These are phyloP conservation scores for Paramyrothecium sp. DNA, from an alignment of 2,329 filamentous ascomycete genomes.

Conservation along the genomic window DNA sequence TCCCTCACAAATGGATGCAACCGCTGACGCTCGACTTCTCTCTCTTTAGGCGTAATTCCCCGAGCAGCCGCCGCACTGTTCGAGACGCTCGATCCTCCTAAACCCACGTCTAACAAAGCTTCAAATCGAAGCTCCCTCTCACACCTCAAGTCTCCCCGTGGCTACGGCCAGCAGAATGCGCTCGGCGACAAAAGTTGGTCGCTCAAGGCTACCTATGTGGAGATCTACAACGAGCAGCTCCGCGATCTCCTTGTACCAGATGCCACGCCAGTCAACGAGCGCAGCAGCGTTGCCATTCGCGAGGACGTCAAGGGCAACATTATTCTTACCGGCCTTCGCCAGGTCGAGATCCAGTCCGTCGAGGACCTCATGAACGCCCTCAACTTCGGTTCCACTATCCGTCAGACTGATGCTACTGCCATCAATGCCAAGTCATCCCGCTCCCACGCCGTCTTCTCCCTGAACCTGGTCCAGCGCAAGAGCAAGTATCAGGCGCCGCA, in stretches of 20 bases:
- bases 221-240: slow-evolving; percentile 97
- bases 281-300: slow-evolving; percentile 81
- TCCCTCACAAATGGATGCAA: slow-evolving; percentile 7
- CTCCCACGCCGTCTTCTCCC: slow-evolving; percentile 94
- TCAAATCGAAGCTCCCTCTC: slow-evolving; percentile 67
- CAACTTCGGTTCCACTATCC: slow-evolving; percentile 89
- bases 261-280: slow-evolving; percentile 64
- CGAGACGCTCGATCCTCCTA: slow-evolving; percentile 71
- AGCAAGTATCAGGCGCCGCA: slow-evolving; percentile 50
- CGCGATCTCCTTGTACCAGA: slow-evolving; percentile 87
- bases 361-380: slow-evolving; percentile 88
- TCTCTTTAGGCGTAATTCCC: slow-evolving; percentile 78
- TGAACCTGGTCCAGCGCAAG: slow-evolving; percentile 89
- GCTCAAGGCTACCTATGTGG: slow-evolving; percentile 88
- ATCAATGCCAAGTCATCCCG: slow-evolving; percentile 98
- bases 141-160: slow-evolving; percentile 75
- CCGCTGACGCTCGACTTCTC: slow-evolving; percentile 3
- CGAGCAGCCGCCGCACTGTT: slow-evolving; percentile 85
- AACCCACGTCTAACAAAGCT: slow-evolving; percentile 36
- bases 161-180: slow-evolving; percentile 55
- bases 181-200: slow-evolving; percentile 78
- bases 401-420: slow-evolving; percentile 94
- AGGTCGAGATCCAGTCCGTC: slow-evolving; percentile 85
- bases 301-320: slow-evolving; percentile 96
- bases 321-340: slow-evolving; percentile 83